These are phyloP conservation scores for Colletotrichum eremochloae DNA, from an alignment of 2,329 filamentous ascomycete genomes.

Conservation along the genomic window DNA sequence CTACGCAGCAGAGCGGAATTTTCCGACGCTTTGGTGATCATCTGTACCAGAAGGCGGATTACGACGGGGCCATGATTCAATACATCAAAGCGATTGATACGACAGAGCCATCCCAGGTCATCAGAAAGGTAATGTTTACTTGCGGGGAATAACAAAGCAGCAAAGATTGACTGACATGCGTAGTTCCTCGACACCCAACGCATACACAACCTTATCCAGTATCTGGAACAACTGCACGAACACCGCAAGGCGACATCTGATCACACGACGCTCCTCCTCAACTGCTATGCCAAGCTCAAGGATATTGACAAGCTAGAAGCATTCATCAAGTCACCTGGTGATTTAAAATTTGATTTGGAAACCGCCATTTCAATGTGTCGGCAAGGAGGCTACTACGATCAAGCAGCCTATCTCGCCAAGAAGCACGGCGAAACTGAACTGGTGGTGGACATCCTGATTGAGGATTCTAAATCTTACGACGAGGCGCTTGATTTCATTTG, in stretches of 20 bases:
- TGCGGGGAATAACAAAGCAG: background rate
- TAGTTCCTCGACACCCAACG: constrained; percentile 96
- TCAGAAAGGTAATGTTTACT: constrained; percentile 77
- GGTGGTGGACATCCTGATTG: constrained; percentile 95
- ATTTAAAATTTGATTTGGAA: constrained; percentile 95
- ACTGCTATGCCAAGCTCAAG: constrained; percentile 98
- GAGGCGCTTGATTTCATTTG: constrained; percentile 94
- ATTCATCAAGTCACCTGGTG: constrained; percentile 95
- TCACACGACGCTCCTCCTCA: constrained; percentile 92
- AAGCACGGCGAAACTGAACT: constrained; percentile 95
- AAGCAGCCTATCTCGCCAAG: constrained; percentile 94
- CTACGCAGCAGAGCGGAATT: constrained; percentile 87
- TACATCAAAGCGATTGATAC: constrained; percentile 97
- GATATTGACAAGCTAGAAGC: constrained; percentile 96
- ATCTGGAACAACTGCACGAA: constrained; percentile 95
- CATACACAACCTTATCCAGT: constrained; percentile 97
- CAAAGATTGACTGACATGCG: constrained; percentile 46
- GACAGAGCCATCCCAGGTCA: constrained; percentile 95
- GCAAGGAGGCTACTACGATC: constrained; percentile 96
- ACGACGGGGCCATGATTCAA: constrained; percentile 98
- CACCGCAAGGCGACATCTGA: constrained; percentile 93
- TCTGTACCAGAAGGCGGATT: constrained; percentile 94
- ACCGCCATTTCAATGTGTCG: constrained; percentile 98
- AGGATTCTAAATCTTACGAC: constrained; percentile 90
- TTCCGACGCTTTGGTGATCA: constrained; percentile 95